These are phyloP conservation scores for Rhizopus delemar DNA, from an alignment of 371 early-diverging fungal species.

Conservation along the genomic window DNA sequence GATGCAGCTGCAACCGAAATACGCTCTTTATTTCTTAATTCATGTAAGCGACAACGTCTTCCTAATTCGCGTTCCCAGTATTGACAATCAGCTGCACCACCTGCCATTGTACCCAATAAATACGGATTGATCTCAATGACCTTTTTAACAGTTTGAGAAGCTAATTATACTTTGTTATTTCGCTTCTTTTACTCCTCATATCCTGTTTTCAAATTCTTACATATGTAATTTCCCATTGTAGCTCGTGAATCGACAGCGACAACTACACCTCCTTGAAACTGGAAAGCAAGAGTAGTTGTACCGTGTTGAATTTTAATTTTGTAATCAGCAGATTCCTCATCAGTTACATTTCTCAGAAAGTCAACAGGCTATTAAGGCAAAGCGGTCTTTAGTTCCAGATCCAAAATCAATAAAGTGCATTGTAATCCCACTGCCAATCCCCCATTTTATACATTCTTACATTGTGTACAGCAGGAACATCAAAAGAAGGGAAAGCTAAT, in stretches of 20 bases:
- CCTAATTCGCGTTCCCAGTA: conserved; percentile 99
- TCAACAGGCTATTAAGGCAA: conserved; percentile 59
- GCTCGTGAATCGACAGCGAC: conserved; percentile 99
- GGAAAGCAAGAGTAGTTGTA: conserved; percentile 99
- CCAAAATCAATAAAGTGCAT: too few relatives aligned
- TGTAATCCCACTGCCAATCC: neutral
- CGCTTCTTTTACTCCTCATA: neutral
- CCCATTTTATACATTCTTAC: conserved; percentile 39
- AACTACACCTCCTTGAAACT: conserved; percentile 96
- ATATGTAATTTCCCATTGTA: conserved; percentile 97
- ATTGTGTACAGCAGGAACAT: conserved; percentile 71
- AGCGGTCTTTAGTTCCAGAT: neutral
- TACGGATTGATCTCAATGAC: conserved; percentile 99
- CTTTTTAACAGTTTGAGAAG: conserved; percentile 98
- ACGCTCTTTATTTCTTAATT: conserved; percentile 97
- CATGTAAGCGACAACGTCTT: conserved; percentile 93
- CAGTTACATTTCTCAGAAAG: conserved; percentile 64
- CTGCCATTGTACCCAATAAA: conserved; percentile 99
- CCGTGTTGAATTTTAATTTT: conserved; percentile 93
- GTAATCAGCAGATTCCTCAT: conserved; percentile 61
- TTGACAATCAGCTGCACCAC: conserved; percentile 99
- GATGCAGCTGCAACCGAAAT: conserved; percentile 99
- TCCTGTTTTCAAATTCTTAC: conserved; percentile 40
- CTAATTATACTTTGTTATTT: conserved; percentile 44
- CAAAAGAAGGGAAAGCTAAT: conserved; percentile 73